Conservation (phyloP, 2,329 filamentous ascomycete genomes). For the Cordyceps cicadae region DNA sequence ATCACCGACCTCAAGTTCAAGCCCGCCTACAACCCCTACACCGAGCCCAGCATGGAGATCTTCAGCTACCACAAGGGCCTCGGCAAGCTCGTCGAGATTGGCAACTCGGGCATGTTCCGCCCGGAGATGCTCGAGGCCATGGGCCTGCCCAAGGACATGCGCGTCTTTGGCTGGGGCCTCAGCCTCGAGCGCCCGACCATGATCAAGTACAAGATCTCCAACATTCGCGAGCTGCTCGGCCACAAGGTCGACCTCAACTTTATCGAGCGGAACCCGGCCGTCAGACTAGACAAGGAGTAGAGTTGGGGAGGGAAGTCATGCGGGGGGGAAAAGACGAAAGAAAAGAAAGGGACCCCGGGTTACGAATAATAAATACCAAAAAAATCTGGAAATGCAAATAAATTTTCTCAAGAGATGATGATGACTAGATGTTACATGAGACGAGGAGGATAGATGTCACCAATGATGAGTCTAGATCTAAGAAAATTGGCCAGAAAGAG, state of each 20-base stretch:
- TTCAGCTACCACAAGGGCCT: conserved; percentile 85
- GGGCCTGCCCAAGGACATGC: conserved; percentile 85
- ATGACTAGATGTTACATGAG: neutral
- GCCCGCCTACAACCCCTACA: conserved; percentile 88
- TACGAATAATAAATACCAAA: neutral
- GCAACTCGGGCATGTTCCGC: conserved; percentile 97
- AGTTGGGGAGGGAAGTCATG: conserved; percentile 11
- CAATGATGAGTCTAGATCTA: neutral
- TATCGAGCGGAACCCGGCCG: conserved; percentile 84
- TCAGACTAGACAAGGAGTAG: conserved; percentile 79
- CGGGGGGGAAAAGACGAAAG: neutral
- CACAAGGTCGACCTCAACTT: conserved; percentile 94
- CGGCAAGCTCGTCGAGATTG: conserved; percentile 90
- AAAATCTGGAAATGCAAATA: neutral
- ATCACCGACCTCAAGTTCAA: conserved; percentile 83
- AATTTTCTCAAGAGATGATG: neutral
- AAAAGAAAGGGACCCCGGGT: neutral
- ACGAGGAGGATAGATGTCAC: neutral
- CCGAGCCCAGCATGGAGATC: conserved; percentile 95
- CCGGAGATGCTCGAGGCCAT: conserved; percentile 95
- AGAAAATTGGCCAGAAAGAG: too few species aligned
- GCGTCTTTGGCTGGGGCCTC: conserved; percentile 90
- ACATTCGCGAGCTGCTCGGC: conserved; percentile 85
- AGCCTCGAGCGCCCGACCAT: conserved; percentile 91
- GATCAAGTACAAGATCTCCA: conserved; percentile 88